Conservation (phyloP, 345 rosid species). For the Microthlaspi erraticum region DNA sequence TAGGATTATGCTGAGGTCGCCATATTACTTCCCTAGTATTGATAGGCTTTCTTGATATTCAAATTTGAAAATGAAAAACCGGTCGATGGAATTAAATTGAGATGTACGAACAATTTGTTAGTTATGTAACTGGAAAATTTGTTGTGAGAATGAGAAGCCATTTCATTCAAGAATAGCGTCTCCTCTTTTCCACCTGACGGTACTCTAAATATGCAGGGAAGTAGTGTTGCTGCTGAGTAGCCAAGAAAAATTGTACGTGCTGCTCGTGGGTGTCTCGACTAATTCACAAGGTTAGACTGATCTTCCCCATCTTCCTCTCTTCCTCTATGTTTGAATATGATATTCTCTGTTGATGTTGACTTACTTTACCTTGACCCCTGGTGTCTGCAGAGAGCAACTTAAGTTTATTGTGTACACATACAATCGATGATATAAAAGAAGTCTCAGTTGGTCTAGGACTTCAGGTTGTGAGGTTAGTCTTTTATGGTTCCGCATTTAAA, state of each 20-base stretch:
- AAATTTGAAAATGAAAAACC: neutral
- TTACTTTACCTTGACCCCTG: constrained; percentile 43
- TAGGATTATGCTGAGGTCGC: constrained; percentile 19
- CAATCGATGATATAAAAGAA: constrained; percentile 70
- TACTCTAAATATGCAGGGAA: constrained; percentile 64
- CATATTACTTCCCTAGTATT: constrained; percentile 13
- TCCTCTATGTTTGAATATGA: constrained; percentile 16
- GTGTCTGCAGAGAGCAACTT: constrained; percentile 61
- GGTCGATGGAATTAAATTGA: constrained; percentile 13
- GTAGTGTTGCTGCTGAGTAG: constrained; percentile 75
- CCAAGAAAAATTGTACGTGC: constrained; percentile 65
- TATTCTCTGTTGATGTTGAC: constrained; percentile 28
- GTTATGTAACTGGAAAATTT: neutral
- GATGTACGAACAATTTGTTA: neutral
- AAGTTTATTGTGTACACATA: constrained; percentile 70
- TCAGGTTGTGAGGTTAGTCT: constrained; percentile 83
- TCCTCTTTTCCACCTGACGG: constrained; percentile 32
- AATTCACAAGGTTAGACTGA: constrained; percentile 73
- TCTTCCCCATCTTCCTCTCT: constrained; percentile 32
- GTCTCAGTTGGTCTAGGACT: constrained; percentile 80
- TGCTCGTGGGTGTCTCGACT: constrained; percentile 62
- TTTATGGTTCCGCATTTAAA: constrained; percentile 33
- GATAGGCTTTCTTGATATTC: constrained; percentile 22
- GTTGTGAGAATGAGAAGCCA: constrained; percentile 35
- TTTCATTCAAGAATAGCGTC: neutral